phyloP scores from a whole-genome alignment of 2,329 filamentous ascomycete genomes.

The Annulohypoxylon truncatum region DNA sequence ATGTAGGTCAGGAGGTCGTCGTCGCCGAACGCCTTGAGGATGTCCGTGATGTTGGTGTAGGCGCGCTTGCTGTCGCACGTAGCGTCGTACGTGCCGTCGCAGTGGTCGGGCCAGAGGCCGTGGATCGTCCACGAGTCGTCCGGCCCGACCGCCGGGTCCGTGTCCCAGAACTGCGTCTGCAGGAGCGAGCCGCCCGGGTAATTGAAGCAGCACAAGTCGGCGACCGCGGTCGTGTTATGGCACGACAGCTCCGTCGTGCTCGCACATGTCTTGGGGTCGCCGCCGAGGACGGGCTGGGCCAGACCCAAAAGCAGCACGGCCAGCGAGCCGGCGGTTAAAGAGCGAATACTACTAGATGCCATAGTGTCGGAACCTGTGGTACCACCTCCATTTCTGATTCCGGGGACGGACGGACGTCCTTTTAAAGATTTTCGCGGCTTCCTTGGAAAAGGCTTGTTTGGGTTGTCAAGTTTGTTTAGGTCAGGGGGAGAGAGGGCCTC shows the following conservation, averaged over 20 bases:
- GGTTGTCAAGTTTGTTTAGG: neutral
- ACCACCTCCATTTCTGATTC: neutral
- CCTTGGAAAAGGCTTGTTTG: neutral
- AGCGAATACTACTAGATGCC: slow-evolving; percentile 24
- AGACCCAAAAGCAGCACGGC: slow-evolving; percentile 16
- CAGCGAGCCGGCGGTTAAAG: slow-evolving; percentile 17
- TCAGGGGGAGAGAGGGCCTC: slow-evolving; percentile 16
- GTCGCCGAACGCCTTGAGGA: slow-evolving; percentile 59
- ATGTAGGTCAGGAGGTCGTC: slow-evolving; percentile 72
- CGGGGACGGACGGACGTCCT: neutral
- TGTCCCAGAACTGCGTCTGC: slow-evolving; percentile 84
- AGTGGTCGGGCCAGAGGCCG: slow-evolving; percentile 75
- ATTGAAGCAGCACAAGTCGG: slow-evolving; percentile 79
- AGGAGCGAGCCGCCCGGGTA: slow-evolving; percentile 77
- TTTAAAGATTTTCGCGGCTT: slow-evolving; percentile 18
- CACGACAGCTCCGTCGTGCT: slow-evolving; percentile 39
- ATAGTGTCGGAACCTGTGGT: slow-evolving; percentile 12
- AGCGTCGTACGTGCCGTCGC: slow-evolving; percentile 75
- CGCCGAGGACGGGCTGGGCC: slow-evolving; percentile 24
- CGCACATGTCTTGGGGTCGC: slow-evolving; percentile 23
- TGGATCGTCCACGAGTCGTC: slow-evolving; percentile 79
- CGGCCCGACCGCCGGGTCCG: slow-evolving; percentile 72
- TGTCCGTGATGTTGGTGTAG: slow-evolving; percentile 73
- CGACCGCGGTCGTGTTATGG: slow-evolving; percentile 37
- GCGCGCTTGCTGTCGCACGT: slow-evolving; percentile 71